Evolutionary conservation across 2,329 filamentous ascomycete species (phyloP), one percentile per base, ranked within the genome.

Genomic region (Pestalotiopsis sp.): DNA sequence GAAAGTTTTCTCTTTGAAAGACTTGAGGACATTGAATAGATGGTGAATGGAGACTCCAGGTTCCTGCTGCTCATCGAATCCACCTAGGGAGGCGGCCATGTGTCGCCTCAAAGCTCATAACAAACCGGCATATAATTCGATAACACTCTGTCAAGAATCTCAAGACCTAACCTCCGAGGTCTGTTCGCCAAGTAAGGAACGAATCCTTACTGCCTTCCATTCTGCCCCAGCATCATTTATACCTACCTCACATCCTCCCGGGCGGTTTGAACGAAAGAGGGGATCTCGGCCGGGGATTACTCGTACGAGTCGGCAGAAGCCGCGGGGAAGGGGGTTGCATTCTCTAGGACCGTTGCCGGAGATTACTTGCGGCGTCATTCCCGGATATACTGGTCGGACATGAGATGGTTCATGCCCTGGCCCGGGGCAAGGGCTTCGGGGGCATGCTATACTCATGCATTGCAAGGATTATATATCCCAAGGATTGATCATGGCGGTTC

Each of bases 221-320:
- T 36, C 17, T 52, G 45, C 45, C 17, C 17, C 45, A 9, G 45
- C 6, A 17, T n/a, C 9, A n/a, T n/a, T 20, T 52, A 20, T 52
- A 36, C 5, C 17, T 52, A 52, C 57, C 57, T 25, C 57, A 59
- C 57, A 59, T 27, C 13, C 5, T 59, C 57, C 14, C n/a, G 13
- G 57, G 57, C 12, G 57, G 2, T 4, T 59, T 20, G 25, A 14
- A 27, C 27, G 57, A 27, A 59, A 59, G 12, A 27, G 57, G 23
- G 27, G 57, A 17, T 36, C 57, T 59, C 57, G 57, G 57, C 57
- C 57, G 57, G 57, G 57, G 25, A 36, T 23, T 13, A 13, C 57
- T 59, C 57, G 57, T 59, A 59, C 57, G 57, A 59, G 27, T 59
- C 57, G 57, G 57, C 57, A 27, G 23, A 27, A 36, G 57, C 57